A percentile compares a stretch with the other conserved stretches of the same genome.
These are phyloP conservation scores for Arachnopeziza araneosa DNA, from an alignment of 2,329 filamentous ascomycete genomes.

Conservation along the genomic window DNA sequence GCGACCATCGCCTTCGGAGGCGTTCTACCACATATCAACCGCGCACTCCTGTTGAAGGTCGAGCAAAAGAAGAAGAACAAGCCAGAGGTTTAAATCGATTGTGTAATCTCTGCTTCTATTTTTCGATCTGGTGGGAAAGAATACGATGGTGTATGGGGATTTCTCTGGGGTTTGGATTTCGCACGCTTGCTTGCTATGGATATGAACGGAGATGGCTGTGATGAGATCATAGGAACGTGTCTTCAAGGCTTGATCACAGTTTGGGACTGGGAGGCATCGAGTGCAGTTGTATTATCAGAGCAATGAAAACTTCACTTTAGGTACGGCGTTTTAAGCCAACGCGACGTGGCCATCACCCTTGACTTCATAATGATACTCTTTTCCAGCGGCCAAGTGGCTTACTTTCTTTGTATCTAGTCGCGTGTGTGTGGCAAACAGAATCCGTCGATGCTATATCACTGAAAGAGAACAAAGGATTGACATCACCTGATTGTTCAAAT, in stretches of 20 bases:
- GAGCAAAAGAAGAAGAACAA: constrained; percentile 89
- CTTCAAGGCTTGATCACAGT: constrained; percentile 5
- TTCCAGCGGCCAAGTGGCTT: not conserved
- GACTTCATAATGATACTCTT: not conserved
- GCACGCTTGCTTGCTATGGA: constrained; percentile 8
- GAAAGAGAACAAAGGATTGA: not conserved
- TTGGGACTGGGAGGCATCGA: not conserved
- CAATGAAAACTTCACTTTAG: constrained; percentile 3
- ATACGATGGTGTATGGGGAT: constrained; percentile 20
- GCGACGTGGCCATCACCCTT: not conserved
- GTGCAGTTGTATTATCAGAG: constrained; percentile 13
- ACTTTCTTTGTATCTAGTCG: not conserved
- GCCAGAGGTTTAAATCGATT: not conserved
- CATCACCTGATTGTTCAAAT: not conserved
- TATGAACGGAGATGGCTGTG: constrained; percentile 14
- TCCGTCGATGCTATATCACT: not conserved
- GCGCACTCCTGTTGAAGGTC: constrained; percentile 89
- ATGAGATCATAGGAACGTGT: constrained; percentile 9
- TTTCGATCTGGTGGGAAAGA: constrained; percentile 10
- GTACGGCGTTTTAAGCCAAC: no score
- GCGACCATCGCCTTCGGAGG: constrained; percentile 98
- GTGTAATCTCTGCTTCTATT: not conserved
- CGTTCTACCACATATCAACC: constrained; percentile 98
- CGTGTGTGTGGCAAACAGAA: not conserved
- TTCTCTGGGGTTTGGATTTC: constrained; percentile 9